Base-by-base conservation (phyloP, 306 rosid genomes). In the Cicer chorassanicum region DNA sequence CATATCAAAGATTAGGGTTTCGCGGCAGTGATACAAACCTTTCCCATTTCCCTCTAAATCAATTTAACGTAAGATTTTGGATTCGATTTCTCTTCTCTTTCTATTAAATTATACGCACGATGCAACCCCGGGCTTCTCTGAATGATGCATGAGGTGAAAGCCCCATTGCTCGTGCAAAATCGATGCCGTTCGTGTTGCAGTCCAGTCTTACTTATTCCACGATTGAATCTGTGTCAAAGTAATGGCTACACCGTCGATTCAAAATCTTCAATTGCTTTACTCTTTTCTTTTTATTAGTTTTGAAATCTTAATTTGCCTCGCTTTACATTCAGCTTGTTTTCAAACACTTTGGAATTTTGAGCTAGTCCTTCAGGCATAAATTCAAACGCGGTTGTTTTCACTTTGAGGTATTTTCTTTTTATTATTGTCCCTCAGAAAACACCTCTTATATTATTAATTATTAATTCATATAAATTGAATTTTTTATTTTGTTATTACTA, bases 361-460 rank as follows among this genome's bases (percentile, higher is more conserved):
- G 97, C 89, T 89, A 91, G 97, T 91, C 89, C 84, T 78, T 69
- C 84, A 87, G 97, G 94, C 94, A 36, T 2, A 84, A 0, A 89
- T 63, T 2, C 5, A 77, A 29, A 18, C 13, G 79, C 29, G 85
- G 83, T 82, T 76, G 86, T 80, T 83, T 84, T 73, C 62, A 2
- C 63, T 80, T 86, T 74, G 78, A 83, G 79, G 81, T 55, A 9
- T 34, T 75, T 46, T 40, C 49, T 9, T 2, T 0, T 16, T 48
- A 12, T 4, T 63, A 59, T 80, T 64, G 73, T 77, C 71, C 94
- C 87, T 83, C 86, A 68, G 87, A 80, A 87, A 82, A 51, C 53
- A 13, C 29, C 75, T 77, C 84, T 88, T 71, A 86, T 6, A 84
- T 8, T 0, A 14, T 13, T 13, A 11, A 2, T 29, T 29, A 4